Base-by-base conservation (phyloP, 495 filamentous ascomycete species). In the Pseudoneurospora amorphoporcata region DNA sequence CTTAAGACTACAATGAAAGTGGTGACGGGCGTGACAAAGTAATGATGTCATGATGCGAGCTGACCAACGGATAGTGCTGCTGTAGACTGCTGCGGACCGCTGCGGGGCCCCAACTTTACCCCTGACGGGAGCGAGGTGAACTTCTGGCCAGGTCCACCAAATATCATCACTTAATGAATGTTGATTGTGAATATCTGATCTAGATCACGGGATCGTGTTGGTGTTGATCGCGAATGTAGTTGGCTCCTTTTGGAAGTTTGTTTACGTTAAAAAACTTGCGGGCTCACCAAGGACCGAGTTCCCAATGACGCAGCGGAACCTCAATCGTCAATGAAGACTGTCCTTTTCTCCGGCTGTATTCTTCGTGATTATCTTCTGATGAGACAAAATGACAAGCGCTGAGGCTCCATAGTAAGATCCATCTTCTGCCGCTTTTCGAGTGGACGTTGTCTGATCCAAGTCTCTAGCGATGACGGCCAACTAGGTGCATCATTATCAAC, bases 41-140 rank as follows among this genome's bases (percentile, higher is more conserved):
- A 3, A 53, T 75, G 74, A 75, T 73, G 74, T 75, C 74, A 75
- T 73, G 38, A 53, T 61, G 23, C 6, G 53, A 61, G 23, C 32
- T 61, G 53, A 32, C 53, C 23, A 61, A 61, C 53, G 32, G 23
- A 35, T 32, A 23, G 12, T 29, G 47, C 4, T 23, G 39, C 39
- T n/a, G n/a, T n/a, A 12, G 23, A 23, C 23, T 23, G 23, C 39
- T 40, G 39, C 39, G 39, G 5, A 40, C 39, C 2, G 5, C 39
- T 58, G 47, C 47, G 23, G 53, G 12, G 23, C 53, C 45, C 53
- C 53, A 32, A 32, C 23, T 61, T 61, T 35, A 61, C 23, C 53
- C 53, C 53, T 61, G 53, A n/a, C n/a, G n/a, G n/a, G n/a, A 61
- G 53, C 6, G 29, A 35, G 53, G 29, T 29, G 23, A 61, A 61